Conservation (phyloP, 2,329 filamentous ascomycete genomes). For the Zymoseptoria ardabiliae region DNA sequence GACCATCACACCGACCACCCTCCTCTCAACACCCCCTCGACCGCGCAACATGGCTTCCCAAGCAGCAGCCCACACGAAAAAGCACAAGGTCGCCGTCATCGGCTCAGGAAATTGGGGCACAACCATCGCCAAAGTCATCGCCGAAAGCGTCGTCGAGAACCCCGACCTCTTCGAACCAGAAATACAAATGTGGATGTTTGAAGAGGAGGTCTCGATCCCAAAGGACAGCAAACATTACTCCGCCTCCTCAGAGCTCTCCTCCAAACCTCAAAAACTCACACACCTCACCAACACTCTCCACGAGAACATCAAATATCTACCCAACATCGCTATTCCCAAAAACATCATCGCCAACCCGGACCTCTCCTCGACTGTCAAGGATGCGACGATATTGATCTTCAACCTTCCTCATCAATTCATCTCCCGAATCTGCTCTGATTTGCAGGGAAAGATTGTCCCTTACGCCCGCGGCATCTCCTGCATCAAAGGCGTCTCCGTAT, state of each 20-base stretch:
- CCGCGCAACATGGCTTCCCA: slow-evolving; percentile 39
- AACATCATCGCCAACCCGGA: slow-evolving; percentile 84
- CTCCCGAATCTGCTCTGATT: slow-evolving; percentile 70
- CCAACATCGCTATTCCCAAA: slow-evolving; percentile 70
- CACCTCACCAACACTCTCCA: slow-evolving; percentile 82
- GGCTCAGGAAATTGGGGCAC: slow-evolving; percentile 98
- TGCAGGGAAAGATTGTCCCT: slow-evolving; percentile 82
- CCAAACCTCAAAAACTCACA: slow-evolving; percentile 77
- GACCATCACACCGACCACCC: background rate
- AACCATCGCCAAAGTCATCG: slow-evolving; percentile 93
- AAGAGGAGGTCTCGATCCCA: slow-evolving; percentile 75
- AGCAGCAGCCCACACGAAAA: slow-evolving; percentile 51
- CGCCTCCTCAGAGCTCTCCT: slow-evolving; percentile 47
- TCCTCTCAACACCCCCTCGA: background rate
- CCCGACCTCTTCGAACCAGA: slow-evolving; percentile 75
- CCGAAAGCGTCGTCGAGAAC: slow-evolving; percentile 78
- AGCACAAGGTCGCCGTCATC: slow-evolving; percentile 88
- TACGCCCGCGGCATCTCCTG: slow-evolving; percentile 92
- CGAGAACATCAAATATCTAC: slow-evolving; percentile 97
- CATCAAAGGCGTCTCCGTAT: slow-evolving; percentile 95
- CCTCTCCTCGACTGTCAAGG: slow-evolving; percentile 68
- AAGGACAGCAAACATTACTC: slow-evolving; percentile 68
- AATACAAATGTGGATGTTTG: slow-evolving; percentile 98
- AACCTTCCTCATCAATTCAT: slow-evolving; percentile 98
- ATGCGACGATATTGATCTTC: slow-evolving; percentile 86